Percentiles rank a stretch among this genome's conserved stretches.
These are phyloP conservation scores for Amanita rubescens DNA, from an alignment of 768 basidiomycete genomes.

Conservation along the genomic window DNA sequence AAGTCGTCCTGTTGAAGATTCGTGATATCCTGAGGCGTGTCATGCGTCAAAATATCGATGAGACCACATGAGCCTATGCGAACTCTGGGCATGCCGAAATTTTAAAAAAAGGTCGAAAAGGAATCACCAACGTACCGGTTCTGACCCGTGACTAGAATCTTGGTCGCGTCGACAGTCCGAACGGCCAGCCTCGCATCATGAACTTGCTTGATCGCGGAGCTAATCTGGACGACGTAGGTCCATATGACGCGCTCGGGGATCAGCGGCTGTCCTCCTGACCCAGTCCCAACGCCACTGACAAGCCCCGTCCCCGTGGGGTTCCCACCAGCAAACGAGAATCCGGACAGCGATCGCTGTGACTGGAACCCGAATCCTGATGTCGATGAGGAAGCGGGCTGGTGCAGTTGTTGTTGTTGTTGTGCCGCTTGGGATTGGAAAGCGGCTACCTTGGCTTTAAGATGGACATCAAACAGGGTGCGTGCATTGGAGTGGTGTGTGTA, in stretches of 20 bases:
- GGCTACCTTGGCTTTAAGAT: slow-evolving; percentile 54
- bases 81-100: slow-evolving; percentile 36
- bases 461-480: slow-evolving; percentile 71
- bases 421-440: slow-evolving; percentile 17
- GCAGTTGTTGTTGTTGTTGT: slow-evolving; percentile 15
- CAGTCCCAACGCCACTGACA: neutral
- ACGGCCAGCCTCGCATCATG: slow-evolving; percentile 79
- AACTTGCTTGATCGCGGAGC: slow-evolving; percentile 76
- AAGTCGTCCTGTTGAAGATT: slow-evolving; percentile 84
- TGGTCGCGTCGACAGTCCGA: slow-evolving; percentile 77
- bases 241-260: slow-evolving; percentile 82
- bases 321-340: neutral
- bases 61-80: slow-evolving; percentile 85
- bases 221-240: slow-evolving; percentile 90
- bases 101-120: neutral
- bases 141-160: slow-evolving; percentile 82
- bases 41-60: slow-evolving; percentile 78
- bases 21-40: slow-evolving; percentile 51
- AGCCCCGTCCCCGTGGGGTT: neutral
- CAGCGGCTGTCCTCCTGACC: slow-evolving; percentile 14
- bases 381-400: slow-evolving; percentile 2
- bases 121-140: slow-evolving; percentile 50
- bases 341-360: neutral
- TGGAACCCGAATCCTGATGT: neutral
- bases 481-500: slow-evolving; percentile 86